phyloP scores from a whole-genome alignment of 2,329 filamentous ascomycete species.

The Diaporthe ilicicola region DNA sequence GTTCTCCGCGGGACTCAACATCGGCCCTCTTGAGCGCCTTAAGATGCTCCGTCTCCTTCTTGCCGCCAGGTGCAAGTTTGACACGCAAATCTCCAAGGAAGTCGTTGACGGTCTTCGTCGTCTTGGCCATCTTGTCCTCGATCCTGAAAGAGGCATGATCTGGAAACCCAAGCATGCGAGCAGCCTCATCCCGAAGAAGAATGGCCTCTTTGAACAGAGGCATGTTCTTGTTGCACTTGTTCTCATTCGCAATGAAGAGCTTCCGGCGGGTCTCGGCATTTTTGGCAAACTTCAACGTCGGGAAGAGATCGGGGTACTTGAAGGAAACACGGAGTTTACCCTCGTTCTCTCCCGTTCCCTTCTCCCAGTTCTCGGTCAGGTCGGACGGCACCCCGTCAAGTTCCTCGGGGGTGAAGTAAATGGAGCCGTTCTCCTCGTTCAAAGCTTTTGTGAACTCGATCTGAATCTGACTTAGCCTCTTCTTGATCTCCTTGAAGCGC shows the following conservation, averaged over 20 bases:
- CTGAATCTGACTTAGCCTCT: constrained; percentile 76
- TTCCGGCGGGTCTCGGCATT: constrained; percentile 73
- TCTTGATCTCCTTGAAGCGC: constrained; percentile 88
- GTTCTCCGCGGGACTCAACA: constrained; percentile 64
- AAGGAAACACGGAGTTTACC: constrained; percentile 78
- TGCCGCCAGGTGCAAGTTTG: constrained; percentile 73
- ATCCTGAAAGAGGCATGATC: constrained; percentile 80
- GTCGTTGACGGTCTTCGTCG: constrained; percentile 72
- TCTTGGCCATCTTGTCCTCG: constrained; percentile 88
- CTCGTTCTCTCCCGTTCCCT: constrained; percentile 76
- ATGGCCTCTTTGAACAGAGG: constrained; percentile 79
- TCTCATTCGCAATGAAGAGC: constrained; percentile 79
- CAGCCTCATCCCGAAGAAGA: constrained; percentile 78
- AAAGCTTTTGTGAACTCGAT: constrained; percentile 83
- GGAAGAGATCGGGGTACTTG: constrained; percentile 86
- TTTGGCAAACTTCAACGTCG: constrained; percentile 78
- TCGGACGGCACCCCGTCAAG: constrained; percentile 79
- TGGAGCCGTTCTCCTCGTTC: constrained; percentile 82
- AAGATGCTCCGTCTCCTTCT: constrained; percentile 75
- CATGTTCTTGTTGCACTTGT: constrained; percentile 80
- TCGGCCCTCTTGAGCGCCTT: constrained; percentile 78
- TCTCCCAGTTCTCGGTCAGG: constrained; percentile 71
- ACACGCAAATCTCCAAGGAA: constrained; percentile 76
- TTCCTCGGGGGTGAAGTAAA: constrained; percentile 80
- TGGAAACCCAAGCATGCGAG: constrained; percentile 78